Evolutionary conservation across 805 yeast genomes (phyloP), one percentile per base, ranked within the genome.

Genomic region (Millerago galiae): DNA sequence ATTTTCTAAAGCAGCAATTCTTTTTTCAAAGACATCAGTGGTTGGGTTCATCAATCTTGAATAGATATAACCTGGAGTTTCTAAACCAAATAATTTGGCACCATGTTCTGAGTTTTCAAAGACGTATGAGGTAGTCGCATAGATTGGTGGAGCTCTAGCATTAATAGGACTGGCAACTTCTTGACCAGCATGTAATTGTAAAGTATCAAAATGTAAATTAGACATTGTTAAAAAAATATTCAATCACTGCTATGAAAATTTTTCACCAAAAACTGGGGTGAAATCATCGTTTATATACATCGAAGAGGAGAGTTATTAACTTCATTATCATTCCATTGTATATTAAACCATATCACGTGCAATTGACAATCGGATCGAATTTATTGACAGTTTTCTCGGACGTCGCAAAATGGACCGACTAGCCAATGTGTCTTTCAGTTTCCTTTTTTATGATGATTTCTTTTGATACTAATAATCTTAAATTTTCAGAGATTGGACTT

Each of bases 151-250:
- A 10, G 97, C 96, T 62, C 97, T 77, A 12, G 80, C 70, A 47
- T 74, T 71, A 47, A 66, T 71, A 34, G 76, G 69, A 28, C 73
- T 68, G 53, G 85, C 90, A 26, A 67, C 72, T 47, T 72, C 74
- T 68, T 89, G 96, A 51, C 99, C 99, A 42, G 96, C 96, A 66
- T 91, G 98, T 54, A 91, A 76, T 71, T 91, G 96, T 45, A 85
- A 72, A 26, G 96, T 90, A 57, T 90, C 96, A 56, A 87, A 88
- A 58, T 83, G 90, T 29, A 81, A 75, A 63, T 67, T 66, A 32
- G 26, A 21, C 44, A 43, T 56, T 44, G 41, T 43, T 4, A 27
- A 25, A 16, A 32, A 12, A 12, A 9, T 3, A 37, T 15, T 16
- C 18, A 15, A 15, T 31, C 13, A 8, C 15, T 31, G 15, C 12